phyloP scores from a whole-genome alignment of 148 eudicot genomes.

The Vaccinium vitisidaea region DNA sequence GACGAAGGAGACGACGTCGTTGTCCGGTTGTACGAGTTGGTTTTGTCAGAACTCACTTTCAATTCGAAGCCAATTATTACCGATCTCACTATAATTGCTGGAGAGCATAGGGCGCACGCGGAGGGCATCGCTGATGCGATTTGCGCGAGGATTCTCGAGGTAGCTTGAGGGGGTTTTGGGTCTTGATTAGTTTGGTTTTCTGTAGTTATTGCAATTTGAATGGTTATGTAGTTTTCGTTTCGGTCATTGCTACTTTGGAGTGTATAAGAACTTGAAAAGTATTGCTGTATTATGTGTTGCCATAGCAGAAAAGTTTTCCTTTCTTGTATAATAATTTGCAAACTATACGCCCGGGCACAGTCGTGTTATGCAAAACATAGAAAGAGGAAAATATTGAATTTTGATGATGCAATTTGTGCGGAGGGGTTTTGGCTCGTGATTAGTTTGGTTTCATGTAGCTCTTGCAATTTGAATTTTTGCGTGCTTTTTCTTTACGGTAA shows the following conservation, averaged over 20 bases:
- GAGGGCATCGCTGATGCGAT: conserved; percentile 73
- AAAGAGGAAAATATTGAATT: neutral
- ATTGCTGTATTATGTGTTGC: neutral
- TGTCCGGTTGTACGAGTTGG: conserved; percentile 60
- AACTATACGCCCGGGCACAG: too few species aligned
- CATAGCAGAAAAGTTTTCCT: neutral
- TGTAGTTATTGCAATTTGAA: neutral
- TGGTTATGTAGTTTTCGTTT: neutral
- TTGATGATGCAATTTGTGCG: conserved; percentile 53
- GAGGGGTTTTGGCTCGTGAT: conserved; percentile 20
- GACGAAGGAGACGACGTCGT: conserved; percentile 44
- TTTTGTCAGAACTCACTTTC: conserved; percentile 63
- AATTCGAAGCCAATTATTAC: conserved; percentile 94
- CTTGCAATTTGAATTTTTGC: neutral
- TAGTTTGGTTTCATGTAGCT: neutral
- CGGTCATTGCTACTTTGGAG: neutral
- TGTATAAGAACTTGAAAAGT: neutral
- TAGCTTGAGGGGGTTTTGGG: conserved; percentile 13
- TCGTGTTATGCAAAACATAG: neutral
- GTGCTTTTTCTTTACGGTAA: neutral
- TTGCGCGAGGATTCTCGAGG: conserved; percentile 88
- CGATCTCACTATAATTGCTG: conserved; percentile 92
- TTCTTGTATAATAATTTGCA: neutral
- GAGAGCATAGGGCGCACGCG: conserved; percentile 59
- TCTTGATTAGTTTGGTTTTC: neutral